Conservation (phyloP, 441 rosid species). For the Sinapis alba region DNA sequence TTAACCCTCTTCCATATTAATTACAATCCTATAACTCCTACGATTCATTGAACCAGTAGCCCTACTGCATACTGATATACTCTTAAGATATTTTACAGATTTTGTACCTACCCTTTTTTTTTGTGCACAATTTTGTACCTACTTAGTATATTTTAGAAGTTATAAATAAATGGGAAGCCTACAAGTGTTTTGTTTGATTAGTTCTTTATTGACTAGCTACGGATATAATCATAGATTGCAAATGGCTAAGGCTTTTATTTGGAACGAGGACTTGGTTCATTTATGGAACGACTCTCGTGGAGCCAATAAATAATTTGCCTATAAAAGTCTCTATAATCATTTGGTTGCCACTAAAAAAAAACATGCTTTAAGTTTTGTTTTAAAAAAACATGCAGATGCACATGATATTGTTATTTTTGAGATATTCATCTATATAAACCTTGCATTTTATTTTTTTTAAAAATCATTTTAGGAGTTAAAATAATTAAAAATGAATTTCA, state of each 20-base stretch:
- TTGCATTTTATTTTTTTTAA: background rate
- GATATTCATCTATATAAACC: background rate
- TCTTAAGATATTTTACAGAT: background rate
- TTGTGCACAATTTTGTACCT: background rate
- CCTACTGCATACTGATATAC: background rate
- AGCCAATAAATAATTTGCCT: slow-evolving; percentile 27
- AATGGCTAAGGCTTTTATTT: slow-evolving; percentile 35
- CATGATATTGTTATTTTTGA: background rate
- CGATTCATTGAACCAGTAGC: background rate
- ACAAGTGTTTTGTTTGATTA: background rate
- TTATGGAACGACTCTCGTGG: slow-evolving; percentile 24
- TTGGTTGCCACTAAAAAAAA: slow-evolving; percentile 10
- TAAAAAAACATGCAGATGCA: background rate
- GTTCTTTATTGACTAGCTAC: background rate
- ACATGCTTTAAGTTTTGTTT: too few relatives aligned
- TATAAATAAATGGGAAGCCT: background rate
- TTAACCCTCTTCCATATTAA: background rate
- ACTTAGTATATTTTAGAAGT: background rate
- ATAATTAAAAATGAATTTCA: background rate
- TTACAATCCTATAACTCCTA: background rate
- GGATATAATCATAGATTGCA: background rate
- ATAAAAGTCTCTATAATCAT: slow-evolving; percentile 24
- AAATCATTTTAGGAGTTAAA: too few relatives aligned
- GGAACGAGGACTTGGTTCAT: slow-evolving; percentile 24
- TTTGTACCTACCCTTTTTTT: background rate